Evolutionary conservation across 805 yeast species (phyloP).

Genomic region (Ogataea thermomethanolica): DNA sequence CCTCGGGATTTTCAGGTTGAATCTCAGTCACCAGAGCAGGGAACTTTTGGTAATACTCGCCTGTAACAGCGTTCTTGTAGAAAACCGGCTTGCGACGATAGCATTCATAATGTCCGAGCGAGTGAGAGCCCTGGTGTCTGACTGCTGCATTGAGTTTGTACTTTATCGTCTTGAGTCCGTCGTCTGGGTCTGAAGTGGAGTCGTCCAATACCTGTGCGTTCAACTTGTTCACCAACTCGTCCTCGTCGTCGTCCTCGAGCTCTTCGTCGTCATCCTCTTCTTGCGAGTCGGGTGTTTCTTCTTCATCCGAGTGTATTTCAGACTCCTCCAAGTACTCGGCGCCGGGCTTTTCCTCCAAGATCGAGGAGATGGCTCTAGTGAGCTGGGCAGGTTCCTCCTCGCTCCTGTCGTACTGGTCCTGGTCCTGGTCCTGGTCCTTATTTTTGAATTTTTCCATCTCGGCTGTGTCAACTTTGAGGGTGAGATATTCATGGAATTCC

Average conservation of each 20-base stretch:
- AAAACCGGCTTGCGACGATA: constrained; percentile 70
- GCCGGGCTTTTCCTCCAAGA: constrained; percentile 23
- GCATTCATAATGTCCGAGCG: constrained; percentile 88
- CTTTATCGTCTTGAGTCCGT: constrained; percentile 20
- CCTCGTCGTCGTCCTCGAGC: constrained; percentile 13
- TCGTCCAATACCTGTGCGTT: neutral
- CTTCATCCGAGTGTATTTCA: neutral
- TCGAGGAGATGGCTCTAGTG: constrained; percentile 13
- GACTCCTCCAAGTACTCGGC: constrained; percentile 22
- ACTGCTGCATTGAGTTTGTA: constrained; percentile 71
- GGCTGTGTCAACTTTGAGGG: constrained; percentile 44
- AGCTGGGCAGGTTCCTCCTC: constrained; percentile 24
- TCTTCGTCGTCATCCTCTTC: constrained; percentile 12
- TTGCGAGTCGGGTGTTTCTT: constrained; percentile 17
- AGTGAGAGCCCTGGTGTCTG: constrained; percentile 85
- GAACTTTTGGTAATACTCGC: constrained; percentile 22
- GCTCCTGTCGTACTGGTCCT: constrained; percentile 32
- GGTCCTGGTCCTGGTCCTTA: constrained; percentile 19
- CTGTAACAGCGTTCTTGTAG: constrained; percentile 37
- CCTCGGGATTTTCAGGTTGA: neutral
- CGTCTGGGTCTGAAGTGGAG: neutral
- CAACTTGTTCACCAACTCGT: constrained; percentile 1
- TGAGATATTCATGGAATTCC: constrained; percentile 51
- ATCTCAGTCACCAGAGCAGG: constrained; percentile 13
- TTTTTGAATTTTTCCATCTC: constrained; percentile 20